These are phyloP conservation scores for Candida broadrunensis DNA, from an alignment of 805 yeast genomes.

Conservation along the genomic window DNA sequence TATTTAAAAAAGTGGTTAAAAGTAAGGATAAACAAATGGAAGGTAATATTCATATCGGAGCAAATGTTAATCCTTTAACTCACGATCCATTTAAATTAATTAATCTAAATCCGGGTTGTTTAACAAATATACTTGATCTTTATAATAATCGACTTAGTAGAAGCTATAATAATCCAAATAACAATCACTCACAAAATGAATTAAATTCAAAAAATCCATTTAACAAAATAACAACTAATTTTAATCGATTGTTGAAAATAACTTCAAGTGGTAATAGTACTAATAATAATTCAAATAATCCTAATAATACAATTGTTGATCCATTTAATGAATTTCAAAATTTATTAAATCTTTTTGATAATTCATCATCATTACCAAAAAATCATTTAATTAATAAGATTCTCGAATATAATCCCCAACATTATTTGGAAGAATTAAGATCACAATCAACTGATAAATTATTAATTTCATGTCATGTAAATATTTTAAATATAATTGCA, in stretches of 20 bases:
- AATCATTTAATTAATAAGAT: conserved; percentile 18
- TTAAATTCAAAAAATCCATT: conserved; percentile 21
- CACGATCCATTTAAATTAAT: conserved; percentile 54
- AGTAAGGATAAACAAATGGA: conserved; percentile 35
- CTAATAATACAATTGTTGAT: not conserved
- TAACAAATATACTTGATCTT: conserved; percentile 19
- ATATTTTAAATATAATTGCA: conserved; percentile 46
- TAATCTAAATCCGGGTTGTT: conserved; percentile 55
- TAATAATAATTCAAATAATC: not conserved
- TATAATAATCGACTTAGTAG: conserved; percentile 1
- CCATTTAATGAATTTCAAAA: not conserved
- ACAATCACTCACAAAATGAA: conserved; percentile 5
- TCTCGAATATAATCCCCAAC: conserved; percentile 31
- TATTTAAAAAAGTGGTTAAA: conserved; percentile 34
- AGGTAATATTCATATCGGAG: conserved; percentile 49
- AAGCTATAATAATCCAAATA: conserved; percentile 6
- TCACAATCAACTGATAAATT: conserved; percentile 28
- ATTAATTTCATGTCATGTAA: conserved; percentile 46
- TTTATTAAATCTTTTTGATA: not conserved
- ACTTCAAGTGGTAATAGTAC: not conserved
- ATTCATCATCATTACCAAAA: not conserved
- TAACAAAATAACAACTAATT: conserved; percentile 29
- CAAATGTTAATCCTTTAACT: conserved; percentile 48
- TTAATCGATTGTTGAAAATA: conserved; percentile 23
- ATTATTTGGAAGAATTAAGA: conserved; percentile 24